These are phyloP conservation scores for Hypoxylon rickii DNA, from an alignment of 495 filamentous ascomycete species.

Conservation along the genomic window DNA sequence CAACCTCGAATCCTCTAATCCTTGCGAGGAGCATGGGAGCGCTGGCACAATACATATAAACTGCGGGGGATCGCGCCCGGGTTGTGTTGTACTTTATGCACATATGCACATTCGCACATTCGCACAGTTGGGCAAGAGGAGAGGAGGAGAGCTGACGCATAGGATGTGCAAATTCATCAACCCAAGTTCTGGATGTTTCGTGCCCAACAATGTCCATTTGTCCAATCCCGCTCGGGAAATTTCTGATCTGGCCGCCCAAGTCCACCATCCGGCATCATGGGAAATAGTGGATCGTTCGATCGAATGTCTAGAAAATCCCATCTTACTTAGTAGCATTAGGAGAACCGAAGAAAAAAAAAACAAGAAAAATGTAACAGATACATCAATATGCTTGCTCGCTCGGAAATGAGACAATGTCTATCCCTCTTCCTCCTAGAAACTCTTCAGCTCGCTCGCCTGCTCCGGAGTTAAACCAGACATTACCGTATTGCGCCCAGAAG, in stretches of 20 bases:
- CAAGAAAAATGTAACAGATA: constrained; percentile 17
- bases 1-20: not conserved
- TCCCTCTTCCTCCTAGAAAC: constrained; percentile 4
- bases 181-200: constrained; percentile 21
- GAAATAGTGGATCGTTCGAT: constrained; percentile 15
- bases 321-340: constrained; percentile 17
- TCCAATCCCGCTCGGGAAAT: constrained; percentile 21
- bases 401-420: constrained; percentile 30
- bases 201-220: constrained; percentile 24
- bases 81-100: constrained; percentile 19
- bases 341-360: constrained; percentile 11
- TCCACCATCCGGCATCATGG: constrained; percentile 8
- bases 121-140: constrained; percentile 22
- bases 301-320: constrained; percentile 14
- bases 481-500: constrained; percentile 20
- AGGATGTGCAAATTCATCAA: constrained; percentile 26
- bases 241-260: constrained; percentile 22
- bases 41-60: not conserved
- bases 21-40: not conserved
- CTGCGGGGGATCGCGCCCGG: constrained; percentile 24
- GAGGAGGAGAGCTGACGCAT: constrained; percentile 17
- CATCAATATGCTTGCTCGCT: constrained; percentile 24
- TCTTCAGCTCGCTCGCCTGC: constrained; percentile 12
- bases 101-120: constrained; percentile 14
- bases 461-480: constrained; percentile 11